Conservation (phyloP, 202 grass and related monocot species). For the Carex sylvatica region DNA sequence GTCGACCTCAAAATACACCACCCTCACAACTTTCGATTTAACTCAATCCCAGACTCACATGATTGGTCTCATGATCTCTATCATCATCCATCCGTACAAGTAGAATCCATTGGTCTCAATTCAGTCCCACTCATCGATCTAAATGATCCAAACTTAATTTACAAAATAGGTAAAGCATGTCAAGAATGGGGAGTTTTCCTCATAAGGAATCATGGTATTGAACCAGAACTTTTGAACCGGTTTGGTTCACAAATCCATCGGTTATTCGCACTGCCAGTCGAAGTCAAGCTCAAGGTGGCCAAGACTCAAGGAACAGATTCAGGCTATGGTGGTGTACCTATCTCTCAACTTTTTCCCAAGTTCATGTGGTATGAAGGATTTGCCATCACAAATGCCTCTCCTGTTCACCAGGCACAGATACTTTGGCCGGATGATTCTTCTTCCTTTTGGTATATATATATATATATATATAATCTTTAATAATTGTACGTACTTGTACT, state of each 20-base stretch:
- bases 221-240: slow-evolving; percentile 34
- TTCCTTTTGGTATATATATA: slow-evolving; percentile 45
- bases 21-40: slow-evolving; percentile 10
- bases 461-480: neutral
- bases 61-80: slow-evolving; percentile 46
- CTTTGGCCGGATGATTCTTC: slow-evolving; percentile 85
- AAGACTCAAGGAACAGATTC: slow-evolving; percentile 39
- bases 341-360: slow-evolving; percentile 85
- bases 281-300: slow-evolving; percentile 64
- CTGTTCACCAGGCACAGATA: slow-evolving; percentile 51
- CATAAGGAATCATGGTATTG: slow-evolving; percentile 55
- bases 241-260: slow-evolving; percentile 43
- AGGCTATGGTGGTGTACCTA: slow-evolving; percentile 71
- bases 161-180: slow-evolving; percentile 41
- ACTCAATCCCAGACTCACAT: slow-evolving; percentile 70
- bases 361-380: slow-evolving; percentile 95
- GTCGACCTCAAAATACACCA: too few relatives aligned
- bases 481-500: neutral
- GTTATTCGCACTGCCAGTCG: slow-evolving; percentile 62
- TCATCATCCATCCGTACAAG: slow-evolving; percentile 47
- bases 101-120: slow-evolving; percentile 31
- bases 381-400: slow-evolving; percentile 49
- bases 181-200: slow-evolving; percentile 81
- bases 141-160: neutral
- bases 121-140: slow-evolving; percentile 76